Evolutionary conservation across 2,329 filamentous ascomycete species (phyloP), one percentile per base, ranked within the genome.

Genomic region (Hypocrella siamensis): DNA sequence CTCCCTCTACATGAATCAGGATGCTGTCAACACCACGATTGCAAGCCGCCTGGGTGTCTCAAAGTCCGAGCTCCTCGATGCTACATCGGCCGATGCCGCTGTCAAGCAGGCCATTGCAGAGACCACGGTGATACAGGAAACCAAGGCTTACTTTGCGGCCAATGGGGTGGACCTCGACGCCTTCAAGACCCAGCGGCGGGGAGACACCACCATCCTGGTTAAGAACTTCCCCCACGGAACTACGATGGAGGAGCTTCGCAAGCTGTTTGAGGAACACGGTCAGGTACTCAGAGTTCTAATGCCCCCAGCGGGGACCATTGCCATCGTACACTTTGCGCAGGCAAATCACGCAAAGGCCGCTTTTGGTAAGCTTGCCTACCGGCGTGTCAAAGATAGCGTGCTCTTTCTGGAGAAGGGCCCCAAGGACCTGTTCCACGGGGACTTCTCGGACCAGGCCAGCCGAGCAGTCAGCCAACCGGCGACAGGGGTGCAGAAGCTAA

Each of bases 1-100:
- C 61, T 88, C 86, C n/a, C 64, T 98, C n/a, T 98, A 90, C 56
- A 92, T 98, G 81, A 94, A 80, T 56, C 80, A 84, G 58, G 86
- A 98, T 60, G 83, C 90, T 31, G 85, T 98, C 32, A 86, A 94
- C 57, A 75, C 82, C 30, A 92, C 86, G 5, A 74, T 93, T 38
- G 84, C 90, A 30, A 74, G 78, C 48, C 79, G 86, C 33, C 66
- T 98, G 35, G 86, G 88, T 29, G 72, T 98, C 35, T 79, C 80
- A 34, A 98, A 98, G 61, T 77, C 84, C 9, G 85, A 93, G 45
- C 59, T 98, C 35, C 66, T 98, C 28, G 88, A 98, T 56, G 90
- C 88, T n/a, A 93, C 88, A 4, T 93, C 83, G 36, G 76, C 88
- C 34, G 85, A 94, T 56, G 85, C 88, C 36, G 88, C 83, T 28